A percentile compares a stretch with the other conserved stretches of the same genome.
These are phyloP conservation scores for Candida caryicola DNA, from an alignment of 805 yeast species.

Conservation along the genomic window DNA sequence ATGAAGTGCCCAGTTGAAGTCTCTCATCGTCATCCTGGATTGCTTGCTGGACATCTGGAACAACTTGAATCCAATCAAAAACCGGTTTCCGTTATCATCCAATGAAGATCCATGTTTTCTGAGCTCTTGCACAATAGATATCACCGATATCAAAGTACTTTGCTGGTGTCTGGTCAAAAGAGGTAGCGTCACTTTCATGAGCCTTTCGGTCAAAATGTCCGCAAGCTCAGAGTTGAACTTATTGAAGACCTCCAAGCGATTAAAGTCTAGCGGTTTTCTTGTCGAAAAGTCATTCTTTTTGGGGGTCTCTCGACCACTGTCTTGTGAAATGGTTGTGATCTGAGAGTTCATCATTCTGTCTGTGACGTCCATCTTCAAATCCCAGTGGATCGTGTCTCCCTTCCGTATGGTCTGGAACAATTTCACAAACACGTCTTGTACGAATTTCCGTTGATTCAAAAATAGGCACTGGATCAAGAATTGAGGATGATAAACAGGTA, in stretches of 20 bases:
- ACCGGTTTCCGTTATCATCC: conserved; percentile 69
- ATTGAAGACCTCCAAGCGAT: conserved; percentile 6
- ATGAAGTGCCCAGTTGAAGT: conserved; percentile 83
- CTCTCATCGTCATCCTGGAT: conserved; percentile 65
- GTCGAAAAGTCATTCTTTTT: background rate
- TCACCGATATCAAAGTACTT: conserved; percentile 68
- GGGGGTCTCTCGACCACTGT: conserved; percentile 4
- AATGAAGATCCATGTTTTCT: conserved; percentile 41
- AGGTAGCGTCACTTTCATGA: conserved; percentile 68
- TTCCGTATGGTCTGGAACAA: conserved; percentile 52
- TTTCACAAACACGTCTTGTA: conserved; percentile 52
- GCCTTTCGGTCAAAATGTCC: conserved; percentile 51
- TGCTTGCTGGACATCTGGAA: conserved; percentile 53
- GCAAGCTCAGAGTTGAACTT: conserved; percentile 44
- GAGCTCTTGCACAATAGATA: conserved; percentile 61
- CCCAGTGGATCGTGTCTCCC: conserved; percentile 30
- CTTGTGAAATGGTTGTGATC: background rate
- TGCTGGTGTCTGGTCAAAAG: conserved; percentile 89
- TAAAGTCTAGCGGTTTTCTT: background rate
- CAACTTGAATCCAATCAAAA: conserved; percentile 66
- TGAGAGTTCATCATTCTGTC: conserved; percentile 14
- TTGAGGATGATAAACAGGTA: conserved; percentile 91
- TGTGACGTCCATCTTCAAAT: conserved; percentile 26
- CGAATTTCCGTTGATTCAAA: conserved; percentile 54
- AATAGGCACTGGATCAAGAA: conserved; percentile 72